Conservation (phyloP, 495 filamentous ascomycete species). For the Aspergillus heteromorphus region DNA sequence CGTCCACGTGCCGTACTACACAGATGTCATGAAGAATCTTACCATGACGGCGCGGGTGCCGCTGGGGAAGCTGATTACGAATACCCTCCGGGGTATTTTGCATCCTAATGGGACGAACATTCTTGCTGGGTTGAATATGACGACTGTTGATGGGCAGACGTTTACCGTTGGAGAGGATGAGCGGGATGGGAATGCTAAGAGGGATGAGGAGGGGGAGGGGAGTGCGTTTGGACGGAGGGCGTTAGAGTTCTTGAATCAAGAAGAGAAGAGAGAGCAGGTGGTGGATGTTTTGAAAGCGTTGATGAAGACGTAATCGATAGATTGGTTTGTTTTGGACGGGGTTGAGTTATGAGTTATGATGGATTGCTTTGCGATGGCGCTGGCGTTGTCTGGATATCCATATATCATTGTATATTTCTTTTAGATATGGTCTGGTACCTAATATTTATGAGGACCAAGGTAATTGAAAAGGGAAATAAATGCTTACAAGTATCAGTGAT, state of each 20-base stretch:
- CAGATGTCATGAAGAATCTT: constrained; percentile 31
- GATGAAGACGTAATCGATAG: not conserved
- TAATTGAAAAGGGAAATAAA: too few relatives aligned
- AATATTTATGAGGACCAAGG: too few relatives aligned
- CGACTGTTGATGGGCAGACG: not conserved
- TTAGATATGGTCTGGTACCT: too few relatives aligned
- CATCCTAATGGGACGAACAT: constrained; percentile 12
- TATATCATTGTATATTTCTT: too few relatives aligned
- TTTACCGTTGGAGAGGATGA: not conserved
- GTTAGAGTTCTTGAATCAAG: not conserved
- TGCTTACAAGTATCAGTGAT: too few relatives aligned
- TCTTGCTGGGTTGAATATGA: not conserved
- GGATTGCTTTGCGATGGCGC: not conserved
- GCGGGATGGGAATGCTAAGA: not conserved
- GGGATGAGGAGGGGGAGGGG: not conserved
- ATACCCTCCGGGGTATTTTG: constrained; percentile 26
- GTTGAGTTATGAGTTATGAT: not conserved
- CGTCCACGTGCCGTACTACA: constrained; percentile 35
- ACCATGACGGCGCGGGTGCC: constrained; percentile 29
- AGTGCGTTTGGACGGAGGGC: not conserved
- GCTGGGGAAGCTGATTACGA: constrained; percentile 25
- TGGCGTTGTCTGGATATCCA: not conserved
- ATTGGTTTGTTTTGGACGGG: not conserved
- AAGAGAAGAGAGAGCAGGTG: not conserved
- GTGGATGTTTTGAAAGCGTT: constrained; percentile 5